Evolutionary conservation across 139 green algal species (phyloP), one percentile per base, ranked within the genome.

Genomic region (Diplosphaera chodatii): DNA sequence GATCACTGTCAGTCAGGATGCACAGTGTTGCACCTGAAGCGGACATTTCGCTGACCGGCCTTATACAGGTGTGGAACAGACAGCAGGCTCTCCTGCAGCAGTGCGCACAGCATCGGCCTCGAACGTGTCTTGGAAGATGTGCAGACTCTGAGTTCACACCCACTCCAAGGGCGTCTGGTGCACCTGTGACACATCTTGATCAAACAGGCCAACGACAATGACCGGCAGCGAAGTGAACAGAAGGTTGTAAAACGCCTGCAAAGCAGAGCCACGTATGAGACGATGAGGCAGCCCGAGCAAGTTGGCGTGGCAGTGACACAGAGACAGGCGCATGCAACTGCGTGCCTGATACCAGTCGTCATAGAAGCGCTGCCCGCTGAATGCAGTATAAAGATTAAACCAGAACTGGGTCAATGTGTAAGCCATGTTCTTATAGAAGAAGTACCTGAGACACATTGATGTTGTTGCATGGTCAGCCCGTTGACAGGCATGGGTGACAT

Each of bases 161-260:
- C 37, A 21, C 13, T 13, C 37, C 13, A 13, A 48, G 8, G 37
- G 37, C 37, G 13, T 8, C 37, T 21, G 13, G 37, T 48, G 6
- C 15, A 66, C 29, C 70, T 69, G 69, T 62, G 25, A 56, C 25
- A 89, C 81, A 40, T 91, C 85, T 72, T 89, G 77, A 63, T 91
- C 83, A 1, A 91, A 79, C 23, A 89, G 31, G 10, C 84, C 85
- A 4, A 89, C 28, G 8, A 76, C 79, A 37, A 89, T 71, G 25
- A 88, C 79, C 0, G 85, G 83, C n/a, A 88, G 48, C 0, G 69
- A 66, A 15, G 82, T 88, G 75, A 89, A 90, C 48, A 87, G 33
- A 6, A 91, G 63, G 74, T 91, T 91, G 74, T 81, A 91, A 20
- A 77, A 37, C 1, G 74, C 80, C 72, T 82, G 75, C 71, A 74